Conservation (phyloP, 2,329 filamentous ascomycete genomes). For the Sphaerulina populicola region DNA sequence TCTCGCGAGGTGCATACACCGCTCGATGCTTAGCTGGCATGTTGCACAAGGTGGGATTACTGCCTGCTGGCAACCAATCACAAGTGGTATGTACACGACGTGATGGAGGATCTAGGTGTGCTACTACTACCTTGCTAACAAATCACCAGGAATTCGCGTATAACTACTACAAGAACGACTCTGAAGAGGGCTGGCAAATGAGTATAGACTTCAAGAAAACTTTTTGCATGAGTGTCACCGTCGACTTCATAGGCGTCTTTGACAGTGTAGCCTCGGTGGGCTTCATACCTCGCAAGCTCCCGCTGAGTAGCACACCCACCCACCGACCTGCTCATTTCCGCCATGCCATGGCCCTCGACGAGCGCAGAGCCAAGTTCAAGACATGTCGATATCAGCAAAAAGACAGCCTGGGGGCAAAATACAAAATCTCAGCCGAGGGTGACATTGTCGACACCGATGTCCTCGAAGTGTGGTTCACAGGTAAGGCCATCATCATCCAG, state of each 20-base stretch:
- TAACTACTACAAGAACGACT: slow-evolving; percentile 39
- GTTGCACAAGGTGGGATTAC: slow-evolving; percentile 38
- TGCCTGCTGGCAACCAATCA: slow-evolving; percentile 31
- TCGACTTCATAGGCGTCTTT: slow-evolving; percentile 41
- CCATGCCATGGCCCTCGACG: slow-evolving; percentile 41
- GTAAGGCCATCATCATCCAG: too few species aligned
- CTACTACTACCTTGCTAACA: background rate
- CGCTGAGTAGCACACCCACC: slow-evolving; percentile 34
- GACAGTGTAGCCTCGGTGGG: slow-evolving; percentile 39
- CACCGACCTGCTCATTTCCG: slow-evolving; percentile 35
- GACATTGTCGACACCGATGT: slow-evolving; percentile 16
- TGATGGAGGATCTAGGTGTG: background rate
- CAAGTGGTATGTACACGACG: slow-evolving; percentile 27
- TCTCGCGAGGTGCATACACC: slow-evolving; percentile 38
- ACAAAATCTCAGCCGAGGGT: slow-evolving; percentile 17
- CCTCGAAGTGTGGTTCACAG: slow-evolving; percentile 39
- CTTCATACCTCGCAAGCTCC: slow-evolving; percentile 35
- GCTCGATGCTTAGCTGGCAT: slow-evolving; percentile 43
- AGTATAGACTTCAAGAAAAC: slow-evolving; percentile 39
- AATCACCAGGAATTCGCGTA: slow-evolving; percentile 34
- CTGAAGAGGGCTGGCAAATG: slow-evolving; percentile 35
- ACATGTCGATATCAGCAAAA: slow-evolving; percentile 34
- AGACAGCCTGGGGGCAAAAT: slow-evolving; percentile 19
- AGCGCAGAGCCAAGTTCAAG: slow-evolving; percentile 41
- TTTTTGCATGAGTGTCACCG: slow-evolving; percentile 38